phyloP scores from a whole-genome alignment of 2,329 filamentous ascomycete species.

The Cercospora beticola region DNA sequence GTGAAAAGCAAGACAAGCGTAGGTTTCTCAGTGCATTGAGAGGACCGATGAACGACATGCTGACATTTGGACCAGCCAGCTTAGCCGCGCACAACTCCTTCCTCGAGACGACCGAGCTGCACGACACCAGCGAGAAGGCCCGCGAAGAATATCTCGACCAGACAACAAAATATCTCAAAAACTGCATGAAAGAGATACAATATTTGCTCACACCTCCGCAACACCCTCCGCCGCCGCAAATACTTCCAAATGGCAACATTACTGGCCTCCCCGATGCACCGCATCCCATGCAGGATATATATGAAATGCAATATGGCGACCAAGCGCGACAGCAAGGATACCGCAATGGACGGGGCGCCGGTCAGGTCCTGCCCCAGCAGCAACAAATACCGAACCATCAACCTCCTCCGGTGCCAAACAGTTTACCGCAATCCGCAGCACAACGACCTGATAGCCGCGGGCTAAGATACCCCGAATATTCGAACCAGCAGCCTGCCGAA shows the following conservation, averaged over 20 bases:
- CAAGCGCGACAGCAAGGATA: conserved; percentile 34
- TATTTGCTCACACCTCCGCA: conserved; percentile 66
- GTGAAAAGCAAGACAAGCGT: conserved; percentile 28
- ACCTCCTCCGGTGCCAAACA: conserved; percentile 44
- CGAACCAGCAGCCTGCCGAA: conserved; percentile 39
- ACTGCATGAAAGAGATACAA: conserved; percentile 67
- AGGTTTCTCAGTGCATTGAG: conserved; percentile 10
- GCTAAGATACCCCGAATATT: conserved; percentile 41
- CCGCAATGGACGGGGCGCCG: conserved; percentile 38
- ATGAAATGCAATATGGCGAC: conserved; percentile 52
- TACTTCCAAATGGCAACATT: conserved; percentile 38
- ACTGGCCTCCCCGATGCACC: conserved; percentile 50
- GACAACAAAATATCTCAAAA: conserved; percentile 62
- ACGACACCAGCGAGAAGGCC: conserved; percentile 50
- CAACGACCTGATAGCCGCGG: conserved; percentile 26
- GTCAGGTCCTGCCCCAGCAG: conserved; percentile 31
- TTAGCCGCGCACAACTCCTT: conserved; percentile 52
- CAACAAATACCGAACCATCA: conserved; percentile 62
- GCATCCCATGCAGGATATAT: conserved; percentile 56
- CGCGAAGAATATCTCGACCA: conserved; percentile 62
- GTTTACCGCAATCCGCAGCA: conserved; percentile 26
- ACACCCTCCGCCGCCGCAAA: conserved; percentile 58
- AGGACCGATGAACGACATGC: conserved; percentile 15
- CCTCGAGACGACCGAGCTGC: conserved; percentile 49
- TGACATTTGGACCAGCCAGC: conserved; percentile 39